A percentile compares a stretch with the other conserved stretches of the same genome.
Conservation (phyloP, 768 basidiomycete genomes). For the Tremella fuciformis region DNA sequence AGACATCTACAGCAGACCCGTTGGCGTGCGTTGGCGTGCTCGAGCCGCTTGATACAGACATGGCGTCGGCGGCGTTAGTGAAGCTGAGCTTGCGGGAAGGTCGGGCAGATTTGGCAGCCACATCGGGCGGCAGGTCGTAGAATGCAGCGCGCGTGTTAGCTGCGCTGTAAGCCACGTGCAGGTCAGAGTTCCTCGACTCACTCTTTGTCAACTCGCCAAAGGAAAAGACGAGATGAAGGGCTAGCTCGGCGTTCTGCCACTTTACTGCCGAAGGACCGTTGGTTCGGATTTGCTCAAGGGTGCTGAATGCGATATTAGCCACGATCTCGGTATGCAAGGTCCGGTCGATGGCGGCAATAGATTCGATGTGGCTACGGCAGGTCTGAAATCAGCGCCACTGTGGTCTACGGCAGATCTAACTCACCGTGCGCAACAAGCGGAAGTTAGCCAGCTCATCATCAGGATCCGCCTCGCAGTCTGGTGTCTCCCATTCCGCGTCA, state of each 20-base stretch:
- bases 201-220: slow-evolving; percentile 87
- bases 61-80: slow-evolving; percentile 32
- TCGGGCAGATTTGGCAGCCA: slow-evolving; percentile 55
- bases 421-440: slow-evolving; percentile 77
- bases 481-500: slow-evolving; percentile 64
- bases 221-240: slow-evolving; percentile 86
- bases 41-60: slow-evolving; percentile 27
- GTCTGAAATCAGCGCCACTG: slow-evolving; percentile 16
- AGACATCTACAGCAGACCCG: slow-evolving; percentile 2
- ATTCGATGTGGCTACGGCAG: slow-evolving; percentile 60
- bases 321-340: slow-evolving; percentile 77
- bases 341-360: slow-evolving; percentile 78
- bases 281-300: slow-evolving; percentile 64
- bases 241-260: slow-evolving; percentile 93
- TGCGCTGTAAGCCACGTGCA: slow-evolving; percentile 10
- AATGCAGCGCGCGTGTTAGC: slow-evolving; percentile 82
- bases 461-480: slow-evolving; percentile 59
- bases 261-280: slow-evolving; percentile 62
- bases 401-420: slow-evolving; percentile 11
- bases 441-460: slow-evolving; percentile 84
- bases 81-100: slow-evolving; percentile 37
- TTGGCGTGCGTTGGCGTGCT: slow-evolving; percentile 25
- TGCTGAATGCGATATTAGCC: slow-evolving; percentile 67
- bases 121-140: slow-evolving; percentile 70
- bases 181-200: slow-evolving; percentile 51